Base-by-base conservation (phyloP, 75 land plant species). In the Pinus albicaulis region DNA sequence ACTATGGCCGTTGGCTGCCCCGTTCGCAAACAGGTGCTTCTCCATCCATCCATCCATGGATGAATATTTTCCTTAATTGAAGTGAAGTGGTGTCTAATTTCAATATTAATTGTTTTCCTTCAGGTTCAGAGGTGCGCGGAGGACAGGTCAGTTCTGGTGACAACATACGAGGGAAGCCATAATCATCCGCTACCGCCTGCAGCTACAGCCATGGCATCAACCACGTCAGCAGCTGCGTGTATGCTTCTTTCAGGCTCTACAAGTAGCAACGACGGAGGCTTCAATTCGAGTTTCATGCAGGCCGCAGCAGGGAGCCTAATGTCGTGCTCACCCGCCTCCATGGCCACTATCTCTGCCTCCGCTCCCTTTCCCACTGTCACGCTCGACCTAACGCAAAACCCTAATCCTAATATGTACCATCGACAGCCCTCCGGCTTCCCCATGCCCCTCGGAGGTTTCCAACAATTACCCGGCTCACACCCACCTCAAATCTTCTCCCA, bases 71-170 rank as follows among this genome's bases (percentile, higher is more conserved):
- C n/a, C n/a, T n/a, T n/a, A n/a, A n/a, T n/a, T n/a, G n/a, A n/a
- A n/a, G n/a, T n/a, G n/a, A 31, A 31, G 31, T 31, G 31, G 31
- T 31, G 31, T 31, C 31, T 31, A 31, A 11, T 1, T 48, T 2
- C 10, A 48, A 48, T 48, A 48, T 48, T 48, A 1, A 48, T 48
- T 48, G 14, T 66, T 59, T 20, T 20, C 20, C 16, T 58, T 24
- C 83, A 86, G 99, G 99, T 96, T 8, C 99, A 96, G 79, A 83
- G 98, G 73, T 96, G 98, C 76, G 95, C 93, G 1, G 99, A 96
- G 3, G 99, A 96, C 78, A 76, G 72, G 70, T 80, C 99, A 12
- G 91, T 94, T 20, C 73, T 96, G 66, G 85, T 96, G 16, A 92
- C 99, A 3, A 94, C 98, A 8, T 96, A 96, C 63, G 99, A 96